Conservation (phyloP, 1,284 basidiomycete species). For the Sporisorium iseilematis-ciliati region DNA sequence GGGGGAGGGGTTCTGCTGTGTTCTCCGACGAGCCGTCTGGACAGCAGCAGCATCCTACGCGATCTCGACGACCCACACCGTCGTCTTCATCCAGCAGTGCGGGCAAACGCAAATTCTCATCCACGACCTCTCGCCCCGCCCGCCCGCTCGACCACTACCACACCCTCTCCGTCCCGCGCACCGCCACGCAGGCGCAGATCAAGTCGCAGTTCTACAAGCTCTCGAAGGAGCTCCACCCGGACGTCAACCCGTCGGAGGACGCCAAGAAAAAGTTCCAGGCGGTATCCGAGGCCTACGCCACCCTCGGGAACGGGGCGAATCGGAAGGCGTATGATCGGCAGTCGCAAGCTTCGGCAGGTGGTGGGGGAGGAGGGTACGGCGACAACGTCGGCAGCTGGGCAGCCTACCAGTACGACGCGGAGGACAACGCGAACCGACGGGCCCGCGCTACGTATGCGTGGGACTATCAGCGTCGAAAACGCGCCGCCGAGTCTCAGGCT, state of each 20-base stretch:
- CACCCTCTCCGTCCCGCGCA: conserved; percentile 46
- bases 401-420: conserved; percentile 42
- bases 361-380: conserved; percentile 13
- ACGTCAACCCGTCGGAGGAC: conserved; percentile 62
- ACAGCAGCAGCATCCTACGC: not conserved
- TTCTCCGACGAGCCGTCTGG: conserved; percentile 70
- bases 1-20: conserved; percentile 72
- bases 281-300: conserved; percentile 66
- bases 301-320: conserved; percentile 44
- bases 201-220: conserved; percentile 69
- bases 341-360: not conserved
- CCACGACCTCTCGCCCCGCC: not conserved
- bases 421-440: conserved; percentile 51
- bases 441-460: conserved; percentile 66
- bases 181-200: conserved; percentile 64
- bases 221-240: conserved; percentile 67
- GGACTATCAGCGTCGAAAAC: conserved; percentile 60
- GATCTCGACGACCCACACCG: not conserved
- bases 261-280: conserved; percentile 66
- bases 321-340: conserved; percentile 30
- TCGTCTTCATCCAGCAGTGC: not conserved
- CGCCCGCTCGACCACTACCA: conserved; percentile 39
- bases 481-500: conserved; percentile 2
- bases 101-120: conserved; percentile 12
- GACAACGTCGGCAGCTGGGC: conserved; percentile 28